Evolutionary conservation across 495 filamentous ascomycete species (phyloP), one percentile per base, ranked within the genome.

Genomic region (Mytilinidion resinicola): DNA sequence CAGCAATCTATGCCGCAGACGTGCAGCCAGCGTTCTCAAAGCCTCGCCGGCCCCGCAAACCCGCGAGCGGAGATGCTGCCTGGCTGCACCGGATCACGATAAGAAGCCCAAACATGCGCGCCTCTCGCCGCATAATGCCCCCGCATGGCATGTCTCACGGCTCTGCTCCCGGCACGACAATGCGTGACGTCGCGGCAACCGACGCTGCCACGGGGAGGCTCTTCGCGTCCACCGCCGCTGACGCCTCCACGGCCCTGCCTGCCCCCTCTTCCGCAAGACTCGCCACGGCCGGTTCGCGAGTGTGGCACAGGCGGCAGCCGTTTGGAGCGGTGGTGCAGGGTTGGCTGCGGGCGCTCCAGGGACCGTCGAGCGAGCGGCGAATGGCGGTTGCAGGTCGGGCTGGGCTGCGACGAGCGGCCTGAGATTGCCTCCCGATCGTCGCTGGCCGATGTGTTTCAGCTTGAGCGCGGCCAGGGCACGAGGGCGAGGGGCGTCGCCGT

Each of bases 371-470:
- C 39, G 9, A 21, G 17, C 11, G 41, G 35, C 51, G 44, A 48
- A 48, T 48, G 9, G 51, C 57, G 38, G 37, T 38, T 48, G 41
- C 38, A 47, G 37, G n/a, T 10, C 15, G 33, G 58, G 7, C 15
- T 35, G 21, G 14, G 35, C 19, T 35, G 52, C 35, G n/a, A 43
- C 17, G 25, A 55, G 33, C n/a, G 14, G 17, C 9, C n/a, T 10
- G 38, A 61, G 42, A 44, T 56, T 61, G 59, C 59, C 53, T 52
- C 53, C 43, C 35, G 44, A 52, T 39, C 51, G 20, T 38, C 12
- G 44, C 12, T 6, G 21, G 33, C 3, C 15, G 5, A 42, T 19
- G 43, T 55, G 57, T 60, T 60, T 60, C 57, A 60, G 15, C 12
- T 60, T 60, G 57, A 60, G 57, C 42, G 33, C 7, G 51, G 51